Evolutionary conservation across 2,329 filamentous ascomycete genomes (phyloP).

Genomic region (Juglanconis oblonga): DNA sequence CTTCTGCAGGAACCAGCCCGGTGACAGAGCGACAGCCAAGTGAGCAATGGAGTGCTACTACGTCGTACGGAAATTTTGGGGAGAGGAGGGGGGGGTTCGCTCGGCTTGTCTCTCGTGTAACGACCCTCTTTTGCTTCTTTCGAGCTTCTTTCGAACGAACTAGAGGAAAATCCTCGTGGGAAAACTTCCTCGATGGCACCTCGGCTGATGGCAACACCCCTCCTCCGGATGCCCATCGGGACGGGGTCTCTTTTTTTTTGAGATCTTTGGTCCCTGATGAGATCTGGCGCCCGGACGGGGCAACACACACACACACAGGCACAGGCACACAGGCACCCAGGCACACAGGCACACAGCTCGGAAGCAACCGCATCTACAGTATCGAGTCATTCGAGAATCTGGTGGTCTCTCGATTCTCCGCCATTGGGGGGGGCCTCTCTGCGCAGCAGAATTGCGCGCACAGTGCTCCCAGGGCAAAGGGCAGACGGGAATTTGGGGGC

Average conservation of each 20-base stretch:
- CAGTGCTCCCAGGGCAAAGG: not conserved
- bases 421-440: not conserved
- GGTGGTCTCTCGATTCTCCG: slow-evolving; percentile 1
- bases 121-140: not conserved
- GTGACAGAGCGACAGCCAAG: not conserved
- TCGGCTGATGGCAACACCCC: not conserved
- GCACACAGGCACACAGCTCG: slow-evolving; percentile 1
- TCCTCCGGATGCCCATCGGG: not conserved
- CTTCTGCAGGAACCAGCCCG: slow-evolving; percentile 8
- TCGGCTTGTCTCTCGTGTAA: not conserved
- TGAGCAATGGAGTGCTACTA: not conserved
- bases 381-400: slow-evolving; percentile 12
- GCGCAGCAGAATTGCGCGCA: slow-evolving; percentile 1
- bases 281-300: not conserved
- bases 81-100: not conserved
- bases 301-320: too few species aligned
- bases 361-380: slow-evolving; percentile 2
- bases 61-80: not conserved
- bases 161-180: not conserved
- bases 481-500: not conserved
- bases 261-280: slow-evolving; percentile 8
- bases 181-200: not conserved
- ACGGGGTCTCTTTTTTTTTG: not conserved
- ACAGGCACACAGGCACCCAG: not conserved
- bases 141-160: not conserved